Conservation (phyloP, 73 alveolate genomes). For the Tetrahymena elliotti region DNA sequence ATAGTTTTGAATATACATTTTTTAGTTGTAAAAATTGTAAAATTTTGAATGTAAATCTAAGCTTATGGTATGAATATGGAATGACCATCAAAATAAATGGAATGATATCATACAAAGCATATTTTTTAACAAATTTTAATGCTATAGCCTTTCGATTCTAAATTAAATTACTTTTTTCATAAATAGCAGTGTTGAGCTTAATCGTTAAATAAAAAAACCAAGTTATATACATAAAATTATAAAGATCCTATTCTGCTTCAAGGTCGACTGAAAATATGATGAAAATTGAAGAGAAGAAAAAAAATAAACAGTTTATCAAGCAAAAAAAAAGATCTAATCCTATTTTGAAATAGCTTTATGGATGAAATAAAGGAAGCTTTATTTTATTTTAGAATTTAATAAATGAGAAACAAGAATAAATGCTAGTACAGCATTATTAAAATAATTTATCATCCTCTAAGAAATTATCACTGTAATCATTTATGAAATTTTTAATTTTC, state of each 20-base stretch:
- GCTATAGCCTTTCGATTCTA: neutral
- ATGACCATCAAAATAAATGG: neutral
- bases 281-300: neutral
- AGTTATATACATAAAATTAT: neutral
- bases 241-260: neutral
- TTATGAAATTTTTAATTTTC: too few species aligned
- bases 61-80: neutral
- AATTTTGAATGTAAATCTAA: neutral
- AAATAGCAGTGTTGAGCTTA: neutral
- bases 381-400: neutral
- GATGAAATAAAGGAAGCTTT: neutral
- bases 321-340: neutral
- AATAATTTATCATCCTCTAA: neutral
- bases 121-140: neutral
- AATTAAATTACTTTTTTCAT: neutral
- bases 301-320: neutral
- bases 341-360: neutral
- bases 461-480: neutral
- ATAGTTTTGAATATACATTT: neutral
- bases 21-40: neutral
- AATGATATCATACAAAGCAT: neutral
- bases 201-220: neutral
- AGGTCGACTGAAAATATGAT: neutral
- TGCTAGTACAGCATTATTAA: neutral
- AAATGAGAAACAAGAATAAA: neutral